Base-by-base conservation (phyloP, 2,329 filamentous ascomycete genomes). In the Cytospora piceae region DNA sequence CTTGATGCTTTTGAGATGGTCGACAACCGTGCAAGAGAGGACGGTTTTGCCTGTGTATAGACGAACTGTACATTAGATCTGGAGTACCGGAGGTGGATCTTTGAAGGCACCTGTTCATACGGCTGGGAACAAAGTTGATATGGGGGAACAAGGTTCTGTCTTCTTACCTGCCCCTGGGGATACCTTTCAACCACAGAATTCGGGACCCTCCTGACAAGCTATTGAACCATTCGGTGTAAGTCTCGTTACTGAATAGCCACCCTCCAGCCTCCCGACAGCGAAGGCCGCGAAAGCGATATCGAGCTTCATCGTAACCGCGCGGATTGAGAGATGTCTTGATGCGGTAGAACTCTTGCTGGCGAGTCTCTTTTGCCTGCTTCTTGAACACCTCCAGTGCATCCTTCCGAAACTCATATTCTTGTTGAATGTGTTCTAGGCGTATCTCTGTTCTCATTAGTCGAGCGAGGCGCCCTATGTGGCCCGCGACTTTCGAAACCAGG, bases 391-490 rank as follows among this genome's bases (percentile, higher is more conserved):
- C 12, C 2, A 62, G 37, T 5, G 59, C 59, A 49, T n/a, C 6
- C n/a, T 27, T 62, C 14, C 59, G 51, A 27, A 54, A 53, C 27
- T 62, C 59, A 34, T 55, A 5, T 42, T 62, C 59, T 49, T 34
- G 51, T 9, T 62, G 34, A 17, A 62, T 62, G 27, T 55, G 34
- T 49, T 62, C 59, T 1, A 62, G 24, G 9, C 59, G 14, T 3
- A 62, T 11, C 17, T 62, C 59, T 7, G 24, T 55, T 7, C 59
- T 42, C 60, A 62, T 62, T 12, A 62, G 17, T 6, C 24, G 20
- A 6, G 37, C 46, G 52, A 58, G 56, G 8, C 56, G 56, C 22
- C 0, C 11, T 46, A 58, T 46, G 8, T 58, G 56, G 24, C 37
- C 17, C 11, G 56, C 12, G 20, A 61, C 31, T 20, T 53, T 20